A percentile compares a stretch with the other conserved stretches of the same genome.
Conservation (phyloP, 192 early-diverging fungal species). For the Thamnidium elegans region DNA sequence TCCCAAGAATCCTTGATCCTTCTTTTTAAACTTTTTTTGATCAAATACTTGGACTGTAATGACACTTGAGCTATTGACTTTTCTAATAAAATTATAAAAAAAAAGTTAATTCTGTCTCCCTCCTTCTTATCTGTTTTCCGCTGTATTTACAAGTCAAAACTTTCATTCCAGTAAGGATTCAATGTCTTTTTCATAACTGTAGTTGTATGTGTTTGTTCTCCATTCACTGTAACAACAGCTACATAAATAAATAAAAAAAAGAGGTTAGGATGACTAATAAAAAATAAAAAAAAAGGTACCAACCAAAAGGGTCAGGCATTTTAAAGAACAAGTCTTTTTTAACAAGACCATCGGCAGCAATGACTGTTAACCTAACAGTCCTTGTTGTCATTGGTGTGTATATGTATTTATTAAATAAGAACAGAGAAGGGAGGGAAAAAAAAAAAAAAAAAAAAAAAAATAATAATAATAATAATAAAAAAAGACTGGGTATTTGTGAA, state of each 20-base stretch:
- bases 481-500: too few relatives aligned
- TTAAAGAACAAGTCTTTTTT: slow-evolving; percentile 88
- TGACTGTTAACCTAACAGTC: slow-evolving; percentile 81
- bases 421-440: not conserved
- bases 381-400: slow-evolving; percentile 63
- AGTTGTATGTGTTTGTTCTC: slow-evolving; percentile 94
- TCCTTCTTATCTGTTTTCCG: slow-evolving; percentile 34
- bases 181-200: slow-evolving; percentile 83
- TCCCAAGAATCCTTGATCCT: slow-evolving; percentile 85
- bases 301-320: slow-evolving; percentile 80
- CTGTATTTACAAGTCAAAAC: slow-evolving; percentile 51
- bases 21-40: slow-evolving; percentile 94
- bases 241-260: slow-evolving; percentile 90
- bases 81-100: slow-evolving; percentile 43
- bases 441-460: not conserved
- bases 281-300: not conserved
- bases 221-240: slow-evolving; percentile 91
- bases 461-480: too few relatives aligned
- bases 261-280: slow-evolving; percentile 64
- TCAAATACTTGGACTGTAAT: slow-evolving; percentile 96
- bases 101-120: not conserved
- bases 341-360: slow-evolving; percentile 88
- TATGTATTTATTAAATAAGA: not conserved
- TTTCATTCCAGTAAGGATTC: slow-evolving; percentile 97
- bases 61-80: slow-evolving; percentile 69